Percentiles rank a stretch among this genome's conserved stretches.
Evolutionary conservation across 345 rosid genomes (phyloP).

Genomic region (Excoecaria agallocha): DNA sequence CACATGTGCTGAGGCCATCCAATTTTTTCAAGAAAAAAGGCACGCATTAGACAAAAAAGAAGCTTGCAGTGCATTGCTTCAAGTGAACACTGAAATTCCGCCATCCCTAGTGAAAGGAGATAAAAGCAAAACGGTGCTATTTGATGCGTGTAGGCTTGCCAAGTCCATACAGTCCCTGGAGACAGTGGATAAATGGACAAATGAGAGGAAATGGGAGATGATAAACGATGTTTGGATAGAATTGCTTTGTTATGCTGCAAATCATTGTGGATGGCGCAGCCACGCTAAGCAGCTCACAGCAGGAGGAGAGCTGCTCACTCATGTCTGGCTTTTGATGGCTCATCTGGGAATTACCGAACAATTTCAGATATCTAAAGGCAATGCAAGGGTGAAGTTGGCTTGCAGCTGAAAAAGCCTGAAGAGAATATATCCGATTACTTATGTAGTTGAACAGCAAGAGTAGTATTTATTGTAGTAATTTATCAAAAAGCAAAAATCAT

Average conservation of each 20-base stretch:
- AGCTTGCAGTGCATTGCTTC: constrained; percentile 25
- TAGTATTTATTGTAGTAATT: neutral
- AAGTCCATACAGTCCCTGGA: constrained; percentile 22
- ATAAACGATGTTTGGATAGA: constrained; percentile 20
- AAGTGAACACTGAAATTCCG: constrained; percentile 16
- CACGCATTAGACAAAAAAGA: constrained; percentile 1
- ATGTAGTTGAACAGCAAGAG: neutral
- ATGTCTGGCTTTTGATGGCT: constrained; percentile 18
- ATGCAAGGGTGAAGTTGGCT: constrained; percentile 2
- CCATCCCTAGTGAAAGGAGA: constrained; percentile 41
- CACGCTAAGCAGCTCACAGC: constrained; percentile 10
- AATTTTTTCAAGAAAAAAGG: constrained; percentile 6
- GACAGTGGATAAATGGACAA: constrained; percentile 5
- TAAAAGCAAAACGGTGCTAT: constrained; percentile 36
- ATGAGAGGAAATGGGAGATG: constrained; percentile 16
- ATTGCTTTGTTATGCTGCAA: constrained; percentile 22
- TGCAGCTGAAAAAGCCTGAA: neutral
- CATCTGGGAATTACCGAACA: constrained; percentile 20
- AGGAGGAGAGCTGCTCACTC: constrained; percentile 26
- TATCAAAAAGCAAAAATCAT: neutral
- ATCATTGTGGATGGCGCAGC: constrained; percentile 8
- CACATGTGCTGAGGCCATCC: constrained; percentile 27
- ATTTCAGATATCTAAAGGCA: constrained; percentile 9
- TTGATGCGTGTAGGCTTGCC: constrained; percentile 37
- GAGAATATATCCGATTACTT: neutral